phyloP scores from a whole-genome alignment of 176 grass and related monocot species.

The Tillandsia fasciculata region DNA sequence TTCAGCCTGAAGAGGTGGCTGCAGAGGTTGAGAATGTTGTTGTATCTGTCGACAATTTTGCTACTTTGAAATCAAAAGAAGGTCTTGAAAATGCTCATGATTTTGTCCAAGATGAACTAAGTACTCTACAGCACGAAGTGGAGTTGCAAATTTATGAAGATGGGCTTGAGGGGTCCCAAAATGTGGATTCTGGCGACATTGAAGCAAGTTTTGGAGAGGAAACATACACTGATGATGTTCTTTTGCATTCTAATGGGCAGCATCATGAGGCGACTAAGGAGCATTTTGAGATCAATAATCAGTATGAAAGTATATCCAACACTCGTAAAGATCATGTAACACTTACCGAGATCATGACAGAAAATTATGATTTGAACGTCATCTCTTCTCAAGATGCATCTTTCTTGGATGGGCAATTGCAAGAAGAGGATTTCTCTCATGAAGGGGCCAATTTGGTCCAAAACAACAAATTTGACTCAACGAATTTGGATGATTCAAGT shows the following conservation, averaged over 20 bases:
- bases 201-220: constrained; percentile 21
- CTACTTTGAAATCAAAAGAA: background rate
- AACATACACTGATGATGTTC: background rate
- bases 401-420: background rate
- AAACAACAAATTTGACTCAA: constrained; percentile 19
- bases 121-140: constrained; percentile 14
- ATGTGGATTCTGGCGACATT: constrained; percentile 19
- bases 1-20: constrained; percentile 25
- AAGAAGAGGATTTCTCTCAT: background rate
- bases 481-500: constrained; percentile 20
- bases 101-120: background rate
- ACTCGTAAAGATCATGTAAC: background rate
- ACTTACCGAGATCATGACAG: background rate
- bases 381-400: background rate
- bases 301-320: constrained; percentile 1
- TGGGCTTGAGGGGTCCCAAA: constrained; percentile 22
- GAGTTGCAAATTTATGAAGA: constrained; percentile 35
- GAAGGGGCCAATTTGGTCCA: background rate
- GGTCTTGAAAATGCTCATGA: background rate
- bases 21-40: constrained; percentile 22
- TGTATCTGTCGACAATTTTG: constrained; percentile 21
- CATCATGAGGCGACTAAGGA: background rate
- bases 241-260: background rate
- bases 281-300: background rate
- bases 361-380: background rate